Evolutionary conservation across 2,329 filamentous ascomycete genomes (phyloP), one percentile per base, ranked within the genome.

Genomic region (Fusarium sp.): DNA sequence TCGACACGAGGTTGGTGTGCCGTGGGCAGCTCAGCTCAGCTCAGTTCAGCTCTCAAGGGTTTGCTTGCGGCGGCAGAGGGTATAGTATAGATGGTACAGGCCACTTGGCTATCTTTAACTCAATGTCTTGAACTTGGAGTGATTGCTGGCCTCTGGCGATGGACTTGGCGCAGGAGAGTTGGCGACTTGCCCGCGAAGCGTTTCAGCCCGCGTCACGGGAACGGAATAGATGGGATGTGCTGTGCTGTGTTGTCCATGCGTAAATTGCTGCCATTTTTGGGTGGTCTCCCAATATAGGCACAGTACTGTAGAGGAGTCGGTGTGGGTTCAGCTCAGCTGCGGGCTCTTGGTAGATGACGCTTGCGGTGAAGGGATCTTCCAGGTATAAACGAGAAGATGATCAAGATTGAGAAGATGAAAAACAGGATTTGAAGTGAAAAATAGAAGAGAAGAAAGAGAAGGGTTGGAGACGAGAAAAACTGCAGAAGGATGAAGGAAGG

Each of bases 151-250:
- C 38, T 73, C 44, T 29, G 62, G 42, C 20, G 46, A 16, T 40
- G 44, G 31, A 24, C 22, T 40, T 55, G 35, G n/a, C 16, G 36
- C 58, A 67, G 27, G 58, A 62, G 53, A 56, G 20, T 35, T 29
- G 29, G 35, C 20, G 16, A 46, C 29, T 44, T 51, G 40, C 24
- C 46, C 63, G 20, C 42, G 29, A 55, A 42, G 63, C 59, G 71
- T 72, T 73, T 72, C 71, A 74, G 56, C 63, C 55, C 36, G 70
- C 42, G 53, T 71, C 64, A 72, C 40, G 56, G 51, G 40, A 58
- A 17, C 42, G 16, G 14, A 38, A 59, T 6, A 46, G 42, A 46
- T 35, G 31, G 36, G 44, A 40, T 49, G 51, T 24, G 61, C 40
- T 69, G 60, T 69, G 49, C 38, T 51, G 53, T 16, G 61, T 38